phyloP scores from a whole-genome alignment of 2,329 filamentous ascomycete species.

The Sporothrix humicola region DNA sequence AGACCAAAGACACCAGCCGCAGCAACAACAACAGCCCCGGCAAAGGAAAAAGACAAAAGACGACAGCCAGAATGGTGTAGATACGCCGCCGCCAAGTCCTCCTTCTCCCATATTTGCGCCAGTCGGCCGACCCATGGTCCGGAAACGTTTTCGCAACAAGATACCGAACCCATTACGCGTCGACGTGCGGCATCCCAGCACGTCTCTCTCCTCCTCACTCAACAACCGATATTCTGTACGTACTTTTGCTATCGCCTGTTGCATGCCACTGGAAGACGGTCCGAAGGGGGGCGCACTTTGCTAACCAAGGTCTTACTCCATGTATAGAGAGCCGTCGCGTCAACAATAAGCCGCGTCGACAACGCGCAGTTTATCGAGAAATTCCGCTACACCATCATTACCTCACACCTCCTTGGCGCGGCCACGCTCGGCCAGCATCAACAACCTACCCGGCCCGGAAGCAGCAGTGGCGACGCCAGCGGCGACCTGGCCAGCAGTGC shows the following conservation, averaged over 20 bases:
- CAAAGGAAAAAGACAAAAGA: slow-evolving; percentile 27
- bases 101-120: slow-evolving; percentile 62
- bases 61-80: slow-evolving; percentile 40
- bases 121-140: slow-evolving; percentile 60
- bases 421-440: slow-evolving; percentile 56
- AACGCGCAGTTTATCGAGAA: slow-evolving; percentile 87
- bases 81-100: slow-evolving; percentile 52
- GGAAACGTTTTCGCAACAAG: slow-evolving; percentile 59
- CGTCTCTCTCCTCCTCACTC: slow-evolving; percentile 53
- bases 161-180: slow-evolving; percentile 53
- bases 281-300: too few relatives aligned
- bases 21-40: slow-evolving; percentile 17
- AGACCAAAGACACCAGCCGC: slow-evolving; percentile 26
- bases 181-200: slow-evolving; percentile 47
- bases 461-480: not conserved
- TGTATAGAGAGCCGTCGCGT: slow-evolving; percentile 69
- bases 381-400: slow-evolving; percentile 91
- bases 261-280: not conserved
- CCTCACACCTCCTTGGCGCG: slow-evolving; percentile 82
- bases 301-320: not conserved
- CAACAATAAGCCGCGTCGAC: slow-evolving; percentile 74
- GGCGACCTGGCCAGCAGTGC: not conserved
- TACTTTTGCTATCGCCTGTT: slow-evolving; percentile 20
- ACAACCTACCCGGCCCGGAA: slow-evolving; percentile 30
- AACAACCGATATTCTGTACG: slow-evolving; percentile 60